phyloP scores from a whole-genome alignment of 257 asterid species.

The Rubia yunnanensis region DNA sequence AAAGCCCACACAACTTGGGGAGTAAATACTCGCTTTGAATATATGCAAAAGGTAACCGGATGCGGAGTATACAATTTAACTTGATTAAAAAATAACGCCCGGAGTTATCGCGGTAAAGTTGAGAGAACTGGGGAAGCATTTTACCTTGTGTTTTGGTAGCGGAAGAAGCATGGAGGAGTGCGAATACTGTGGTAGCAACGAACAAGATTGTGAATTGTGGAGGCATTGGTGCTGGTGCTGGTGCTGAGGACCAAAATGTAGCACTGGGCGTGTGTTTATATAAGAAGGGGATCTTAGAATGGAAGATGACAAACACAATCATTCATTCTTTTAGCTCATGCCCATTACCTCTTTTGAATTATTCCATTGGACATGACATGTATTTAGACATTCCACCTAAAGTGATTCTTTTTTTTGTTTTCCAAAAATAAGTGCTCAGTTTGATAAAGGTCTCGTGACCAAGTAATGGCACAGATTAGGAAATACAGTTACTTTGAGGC shows the following conservation, averaged over 20 bases:
- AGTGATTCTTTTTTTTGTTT: neutral
- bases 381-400: neutral
- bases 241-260: neutral
- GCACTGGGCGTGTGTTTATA: neutral
- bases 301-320: neutral
- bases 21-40: too few species aligned
- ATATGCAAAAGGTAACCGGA: too few species aligned
- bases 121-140: too few species aligned
- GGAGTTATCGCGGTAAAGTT: too few species aligned
- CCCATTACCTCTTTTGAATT: neutral
- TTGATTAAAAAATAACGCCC: too few species aligned
- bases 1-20: too few species aligned
- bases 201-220: neutral
- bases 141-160: constrained; percentile 19
- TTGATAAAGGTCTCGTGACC: neutral
- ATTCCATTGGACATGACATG: neutral
- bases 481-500: too few species aligned
- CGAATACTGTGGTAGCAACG: neutral
- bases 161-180: neutral
- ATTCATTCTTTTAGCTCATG: too few species aligned
- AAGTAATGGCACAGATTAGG: too few species aligned
- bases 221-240: neutral
- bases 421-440: neutral
- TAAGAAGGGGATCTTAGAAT: neutral
- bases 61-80: too few species aligned